phyloP scores from a whole-genome alignment of 768 basidiomycete species.

The Russula lepida region DNA sequence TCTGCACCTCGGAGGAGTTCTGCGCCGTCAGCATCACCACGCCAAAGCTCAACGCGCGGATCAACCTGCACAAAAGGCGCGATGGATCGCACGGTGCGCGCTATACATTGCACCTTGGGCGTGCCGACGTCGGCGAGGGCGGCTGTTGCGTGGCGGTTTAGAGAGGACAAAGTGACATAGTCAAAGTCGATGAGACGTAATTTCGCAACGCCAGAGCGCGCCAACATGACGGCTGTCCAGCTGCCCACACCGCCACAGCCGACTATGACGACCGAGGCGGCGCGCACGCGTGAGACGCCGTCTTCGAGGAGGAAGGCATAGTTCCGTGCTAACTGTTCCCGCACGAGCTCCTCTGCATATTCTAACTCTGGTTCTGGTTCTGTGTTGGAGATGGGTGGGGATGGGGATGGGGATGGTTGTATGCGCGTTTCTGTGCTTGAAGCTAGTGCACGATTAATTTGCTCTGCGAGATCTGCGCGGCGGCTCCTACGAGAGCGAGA shows the following conservation, averaged over 20 bases:
- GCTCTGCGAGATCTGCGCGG: conserved; percentile 48
- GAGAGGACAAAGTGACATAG: conserved; percentile 88
- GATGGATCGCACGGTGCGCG: conserved; percentile 58
- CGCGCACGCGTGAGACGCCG: conserved; percentile 69
- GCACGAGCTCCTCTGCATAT: conserved; percentile 76
- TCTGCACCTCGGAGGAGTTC: conserved; percentile 72
- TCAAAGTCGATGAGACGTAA: conserved; percentile 91
- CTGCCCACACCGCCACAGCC: conserved; percentile 97
- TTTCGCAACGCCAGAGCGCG: conserved; percentile 74
- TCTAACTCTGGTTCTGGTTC: conserved; percentile 8
- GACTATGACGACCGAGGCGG: conserved; percentile 73
- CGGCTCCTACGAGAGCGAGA: conserved; percentile 38
- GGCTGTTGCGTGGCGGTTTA: conserved; percentile 93
- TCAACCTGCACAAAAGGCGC: conserved; percentile 88
- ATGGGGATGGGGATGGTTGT: conserved; percentile 2
- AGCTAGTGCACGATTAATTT: conserved; percentile 45
- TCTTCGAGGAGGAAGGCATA: conserved; percentile 93
- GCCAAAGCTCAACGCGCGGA: conserved; percentile 75
- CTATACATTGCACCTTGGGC: conserved; percentile 79
- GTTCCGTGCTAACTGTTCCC: conserved; percentile 87
- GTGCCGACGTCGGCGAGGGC: conserved; percentile 84
- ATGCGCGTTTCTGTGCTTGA: not conserved
- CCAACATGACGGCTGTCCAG: conserved; percentile 92
- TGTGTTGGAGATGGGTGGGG: not conserved
- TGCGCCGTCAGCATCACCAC: conserved; percentile 63